Evolutionary conservation across 2,329 filamentous ascomycete genomes (phyloP), one percentile per base, ranked within the genome.

Genomic region (Penicillium occitanis): DNA sequence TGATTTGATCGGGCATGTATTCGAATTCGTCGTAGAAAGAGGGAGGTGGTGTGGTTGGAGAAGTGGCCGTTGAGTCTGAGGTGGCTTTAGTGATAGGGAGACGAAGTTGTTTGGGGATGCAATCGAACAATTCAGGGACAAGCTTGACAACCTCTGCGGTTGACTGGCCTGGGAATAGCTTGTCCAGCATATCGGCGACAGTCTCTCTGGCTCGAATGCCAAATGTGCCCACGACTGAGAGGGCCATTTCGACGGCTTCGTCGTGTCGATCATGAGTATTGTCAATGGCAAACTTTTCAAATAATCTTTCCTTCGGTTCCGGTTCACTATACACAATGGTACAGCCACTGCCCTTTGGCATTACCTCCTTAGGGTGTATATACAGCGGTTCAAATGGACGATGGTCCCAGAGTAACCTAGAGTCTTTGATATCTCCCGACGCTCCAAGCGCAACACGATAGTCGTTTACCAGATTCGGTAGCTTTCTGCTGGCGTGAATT

Each of bases 361-460:
- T 91, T 71, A 92, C 89, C 69, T 96, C 93, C 0, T 84, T 72
- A 0, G 77, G 61, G 4, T 80, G 67, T 2, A 86, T 84, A 28
- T 80, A 76, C 17, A 97, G 80, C 0, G 92, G 90, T 71, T 96
- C 91, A 71, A 87, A 88, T 1, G 81, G 78, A 17, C 93, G 87
- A 1, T 85, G 83, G 75, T 96, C 92, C 87, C 89, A 93, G 30
- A 82, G 71, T 3, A 94, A 76, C 0, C 83, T 71, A 0, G 87
- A 85, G 1, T 75, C 84, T 80, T 60, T 78, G 74, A 71, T 84
- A 81, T 69, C 71, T 13, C 69, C 70, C 1, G 65, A 63, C 14
- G 37, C 19, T 7, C 63, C 57, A 17, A 67, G 55, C 25, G 69
- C 64, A 17, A 84, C 69, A 69, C 86, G 84, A 53, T 83, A 74